Evolutionary conservation across 2,329 filamentous ascomycete genomes (phyloP).

Genomic region (Drechslerella coelobrocha): DNA sequence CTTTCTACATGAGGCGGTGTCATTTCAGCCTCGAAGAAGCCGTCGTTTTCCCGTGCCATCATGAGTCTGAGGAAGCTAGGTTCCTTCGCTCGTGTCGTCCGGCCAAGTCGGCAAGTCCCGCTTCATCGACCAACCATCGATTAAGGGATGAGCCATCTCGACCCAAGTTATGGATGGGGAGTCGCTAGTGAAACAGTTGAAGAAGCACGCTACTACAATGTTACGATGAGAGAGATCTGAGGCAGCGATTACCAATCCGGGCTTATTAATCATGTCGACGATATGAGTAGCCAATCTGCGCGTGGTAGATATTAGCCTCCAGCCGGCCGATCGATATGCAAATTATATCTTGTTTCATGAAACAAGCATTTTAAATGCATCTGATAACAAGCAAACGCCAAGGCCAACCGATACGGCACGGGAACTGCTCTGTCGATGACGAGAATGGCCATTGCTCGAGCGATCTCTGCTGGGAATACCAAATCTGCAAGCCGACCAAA

Average conservation of each 20-base stretch:
- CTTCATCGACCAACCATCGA: background rate
- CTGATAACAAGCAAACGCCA: background rate
- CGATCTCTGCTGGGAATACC: background rate
- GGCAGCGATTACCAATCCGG: background rate
- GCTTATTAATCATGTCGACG: background rate
- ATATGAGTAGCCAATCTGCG: background rate
- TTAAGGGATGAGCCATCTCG: background rate
- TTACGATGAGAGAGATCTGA: background rate
- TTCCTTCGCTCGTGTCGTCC: too few species aligned
- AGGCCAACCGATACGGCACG: background rate
- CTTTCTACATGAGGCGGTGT: too few species aligned
- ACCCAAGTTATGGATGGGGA: background rate
- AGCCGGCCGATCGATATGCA: too few species aligned
- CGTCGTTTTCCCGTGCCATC: too few species aligned
- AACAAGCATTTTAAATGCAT: background rate
- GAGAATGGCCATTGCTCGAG: background rate
- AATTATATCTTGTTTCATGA: background rate
- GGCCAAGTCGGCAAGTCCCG: background rate
- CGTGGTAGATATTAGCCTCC: background rate
- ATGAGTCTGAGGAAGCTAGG: too few species aligned
- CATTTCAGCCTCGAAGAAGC: too few species aligned
- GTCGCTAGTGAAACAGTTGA: background rate
- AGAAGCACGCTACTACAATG: background rate
- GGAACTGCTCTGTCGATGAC: background rate
- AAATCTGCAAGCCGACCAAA: background rate